phyloP scores from a whole-genome alignment of 768 basidiomycete species.

The Kwoniella sp. region DNA sequence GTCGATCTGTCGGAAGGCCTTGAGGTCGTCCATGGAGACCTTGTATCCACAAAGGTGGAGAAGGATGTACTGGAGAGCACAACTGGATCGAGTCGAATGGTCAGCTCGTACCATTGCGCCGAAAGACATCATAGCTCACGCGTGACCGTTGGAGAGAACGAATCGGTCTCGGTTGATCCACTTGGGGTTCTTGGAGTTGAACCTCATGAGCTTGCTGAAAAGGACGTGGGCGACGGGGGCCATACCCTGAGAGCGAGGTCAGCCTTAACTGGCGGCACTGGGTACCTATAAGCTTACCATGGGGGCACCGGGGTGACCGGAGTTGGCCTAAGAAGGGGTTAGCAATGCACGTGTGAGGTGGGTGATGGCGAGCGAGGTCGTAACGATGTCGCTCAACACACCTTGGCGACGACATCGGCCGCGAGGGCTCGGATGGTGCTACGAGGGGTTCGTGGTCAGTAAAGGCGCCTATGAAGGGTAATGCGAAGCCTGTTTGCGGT shows the following conservation, averaged over 20 bases:
- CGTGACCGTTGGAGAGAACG: constrained; percentile 90
- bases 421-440: constrained; percentile 50
- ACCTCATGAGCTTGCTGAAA: constrained; percentile 68
- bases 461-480: neutral
- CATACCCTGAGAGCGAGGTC: constrained; percentile 32
- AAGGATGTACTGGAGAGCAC: constrained; percentile 86
- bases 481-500: too few relatives aligned
- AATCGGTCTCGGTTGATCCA: constrained; percentile 98
- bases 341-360: constrained; percentile 4
- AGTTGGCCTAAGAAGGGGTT: constrained; percentile 63
- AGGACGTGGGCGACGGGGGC: constrained; percentile 50
- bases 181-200: constrained; percentile 80
- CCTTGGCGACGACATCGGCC: constrained; percentile 51
- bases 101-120: constrained; percentile 1
- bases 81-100: constrained; percentile 55
- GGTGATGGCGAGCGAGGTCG: neutral
- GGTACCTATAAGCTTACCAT: constrained; percentile 62
- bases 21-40: constrained; percentile 84
- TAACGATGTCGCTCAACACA: constrained; percentile 1
- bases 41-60: constrained; percentile 91
- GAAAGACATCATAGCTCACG: constrained; percentile 31
- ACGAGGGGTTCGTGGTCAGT: neutral
- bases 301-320: constrained; percentile 89
- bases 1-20: constrained; percentile 83
- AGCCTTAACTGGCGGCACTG: constrained; percentile 2